Conservation (phyloP, 2,329 filamentous ascomycete genomes). For the Nemania serpens region DNA sequence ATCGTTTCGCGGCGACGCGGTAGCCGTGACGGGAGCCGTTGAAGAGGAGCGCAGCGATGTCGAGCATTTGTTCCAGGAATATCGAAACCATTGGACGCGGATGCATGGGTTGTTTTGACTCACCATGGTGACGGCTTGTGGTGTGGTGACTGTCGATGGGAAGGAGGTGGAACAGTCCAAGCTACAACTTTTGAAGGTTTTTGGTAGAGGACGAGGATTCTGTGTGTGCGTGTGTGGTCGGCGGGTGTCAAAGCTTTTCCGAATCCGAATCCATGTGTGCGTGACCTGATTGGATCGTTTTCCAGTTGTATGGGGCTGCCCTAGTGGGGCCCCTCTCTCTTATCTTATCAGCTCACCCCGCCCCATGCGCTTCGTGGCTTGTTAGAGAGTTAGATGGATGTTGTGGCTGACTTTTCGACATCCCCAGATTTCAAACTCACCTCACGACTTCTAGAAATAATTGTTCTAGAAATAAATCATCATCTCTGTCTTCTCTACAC, state of each 20-base stretch:
- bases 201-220: constrained; percentile 28
- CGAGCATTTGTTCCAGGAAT: constrained; percentile 29
- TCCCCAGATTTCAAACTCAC: no score
- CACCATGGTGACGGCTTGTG: constrained; percentile 29
- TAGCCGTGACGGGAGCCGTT: background rate
- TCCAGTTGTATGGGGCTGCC: constrained; percentile 18
- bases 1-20: background rate
- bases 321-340: constrained; percentile 23
- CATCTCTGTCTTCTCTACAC: no score
- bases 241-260: constrained; percentile 29
- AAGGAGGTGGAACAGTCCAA: constrained; percentile 28
- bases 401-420: no score
- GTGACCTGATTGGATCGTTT: constrained; percentile 27
- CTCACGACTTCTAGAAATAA: no score
- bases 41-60: constrained; percentile 2
- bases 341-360: constrained; percentile 30
- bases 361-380: background rate
- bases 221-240: constrained; percentile 28
- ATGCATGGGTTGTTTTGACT: constrained; percentile 17
- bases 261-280: constrained; percentile 11
- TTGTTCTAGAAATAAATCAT: no score
- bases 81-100: constrained; percentile 13
- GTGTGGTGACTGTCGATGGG: constrained; percentile 31
- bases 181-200: constrained; percentile 31
- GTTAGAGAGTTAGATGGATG: background rate